Evolutionary conservation across 495 filamentous ascomycete genomes (phyloP), one percentile per base, ranked within the genome.

Genomic region (Friedmanniomyces endolithicus): DNA sequence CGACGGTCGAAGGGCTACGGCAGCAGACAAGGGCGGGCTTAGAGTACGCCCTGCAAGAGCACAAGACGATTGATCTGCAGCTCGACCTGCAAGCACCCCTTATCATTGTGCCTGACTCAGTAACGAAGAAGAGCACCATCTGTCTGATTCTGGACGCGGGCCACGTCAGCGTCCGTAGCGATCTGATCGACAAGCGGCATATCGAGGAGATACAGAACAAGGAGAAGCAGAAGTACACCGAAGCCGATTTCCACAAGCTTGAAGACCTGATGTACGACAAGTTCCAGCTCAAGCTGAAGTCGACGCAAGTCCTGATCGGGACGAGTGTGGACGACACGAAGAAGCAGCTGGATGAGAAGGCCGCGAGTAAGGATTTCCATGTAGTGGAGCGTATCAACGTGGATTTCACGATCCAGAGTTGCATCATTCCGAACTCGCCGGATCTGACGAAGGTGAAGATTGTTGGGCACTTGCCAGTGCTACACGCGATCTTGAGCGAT

Each of bases 311-410:
- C 53, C 75, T 98, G 23, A 94, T 98, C 57, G 92, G 92, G 6
- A 87, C 92, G n/a, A 89, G 88, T 0, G 83, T 98, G 40, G 85
- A 94, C 52, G 84, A 85, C 56, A 92, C 92, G 3, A 89, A 87
- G 63, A 72, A 80, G n/a, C 90, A 97, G 63, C 72, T 98, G 12
- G 78, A 78, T 11, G 75, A 77, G 9, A 78, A 80, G 53, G 80
- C 86, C 40, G 77, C 84, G 17, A 72, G 74, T 7, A 83, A 82
- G 55, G 83, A 85, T 63, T 74, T 95, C 50, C 92, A 96, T 67
- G 81, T 98, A 52, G 87, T 98, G 49, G 92, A 98, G 61, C 82
- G 88, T 52, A 96, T 97, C 72, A 98, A 94, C 61, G 86, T 98
- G 61, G 86, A 97, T 65, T 95, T 98, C 64, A 82, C 84, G 16